Conservation (phyloP, 495 filamentous ascomycete species). For the Hypoxylon fragiforme region DNA sequence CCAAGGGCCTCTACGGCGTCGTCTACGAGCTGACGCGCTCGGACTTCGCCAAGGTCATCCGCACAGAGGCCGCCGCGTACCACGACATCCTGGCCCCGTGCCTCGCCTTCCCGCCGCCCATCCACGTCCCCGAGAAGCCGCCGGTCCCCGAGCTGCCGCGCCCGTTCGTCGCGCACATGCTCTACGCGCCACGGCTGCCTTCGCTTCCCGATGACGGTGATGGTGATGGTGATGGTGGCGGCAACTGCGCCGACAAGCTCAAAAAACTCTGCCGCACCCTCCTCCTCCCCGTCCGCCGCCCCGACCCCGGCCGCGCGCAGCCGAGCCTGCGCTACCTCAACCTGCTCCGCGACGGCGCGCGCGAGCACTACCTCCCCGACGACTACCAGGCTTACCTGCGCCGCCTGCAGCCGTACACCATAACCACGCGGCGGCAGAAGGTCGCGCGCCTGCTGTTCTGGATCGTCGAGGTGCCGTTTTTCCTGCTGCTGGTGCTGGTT, state of each 20-base stretch:
- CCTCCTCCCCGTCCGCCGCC: slow-evolving; percentile 51
- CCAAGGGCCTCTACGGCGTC: slow-evolving; percentile 82
- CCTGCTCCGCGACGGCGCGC: slow-evolving; percentile 73
- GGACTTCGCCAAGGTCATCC: slow-evolving; percentile 85
- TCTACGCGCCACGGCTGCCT: slow-evolving; percentile 48
- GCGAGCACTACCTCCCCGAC: slow-evolving; percentile 72
- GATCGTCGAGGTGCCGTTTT: slow-evolving; percentile 60
- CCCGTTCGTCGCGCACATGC: slow-evolving; percentile 51
- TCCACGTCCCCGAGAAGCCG: slow-evolving; percentile 49
- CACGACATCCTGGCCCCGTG: slow-evolving; percentile 80
- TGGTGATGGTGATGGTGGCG: slow-evolving; percentile 10
- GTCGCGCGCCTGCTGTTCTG: slow-evolving; percentile 66
- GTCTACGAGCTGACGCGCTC: slow-evolving; percentile 86
- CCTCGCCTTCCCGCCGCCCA: slow-evolving; percentile 60
- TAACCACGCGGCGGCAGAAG: slow-evolving; percentile 66
- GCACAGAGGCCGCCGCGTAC: slow-evolving; percentile 86
- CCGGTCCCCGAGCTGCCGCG: slow-evolving; percentile 41
- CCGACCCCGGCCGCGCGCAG: slow-evolving; percentile 71
- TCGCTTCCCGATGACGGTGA: slow-evolving; percentile 10
- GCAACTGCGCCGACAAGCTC: slow-evolving; percentile 25
- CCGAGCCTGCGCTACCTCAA: slow-evolving; percentile 80
- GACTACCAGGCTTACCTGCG: slow-evolving; percentile 74
- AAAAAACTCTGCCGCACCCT: slow-evolving; percentile 34
- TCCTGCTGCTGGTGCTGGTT: slow-evolving; percentile 55
- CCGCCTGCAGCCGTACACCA: slow-evolving; percentile 65